Base-by-base conservation (phyloP, 176 grass and related monocot species). In the Paspalum notatum region DNA sequence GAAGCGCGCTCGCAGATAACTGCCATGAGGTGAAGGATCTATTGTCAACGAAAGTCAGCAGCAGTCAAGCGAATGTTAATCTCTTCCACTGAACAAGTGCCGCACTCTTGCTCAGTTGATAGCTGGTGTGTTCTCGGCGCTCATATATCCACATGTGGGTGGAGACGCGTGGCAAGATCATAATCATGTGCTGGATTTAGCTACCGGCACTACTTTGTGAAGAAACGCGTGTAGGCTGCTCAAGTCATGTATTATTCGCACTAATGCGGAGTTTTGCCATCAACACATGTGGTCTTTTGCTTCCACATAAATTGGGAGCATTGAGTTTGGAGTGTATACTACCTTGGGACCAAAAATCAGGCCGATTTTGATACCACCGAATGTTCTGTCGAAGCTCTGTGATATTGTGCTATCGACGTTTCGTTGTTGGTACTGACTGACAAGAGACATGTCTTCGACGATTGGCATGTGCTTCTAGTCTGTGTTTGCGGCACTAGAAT, bases 1-100 rank as follows among this genome's bases (percentile, higher is more conserved):
- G 76, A 95, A 92, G 49, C 85, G 91, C 14, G 79, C 76, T 14
- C 90, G 93, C n/a, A 87, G 63, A 73, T 86, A 75, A 67, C 18
- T 67, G 47, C 14, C 62, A 48, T 84, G 38, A 10, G 17, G 46
- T 25, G 6, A 75, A 60, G 44, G 42, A 75, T 26, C 39, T 78
- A 8, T 62, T 2, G 24, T 5, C 20, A 26, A 4, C 37, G 15
- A 12, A 42, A 43, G 39, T 22, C 48, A 12, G 46, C 68, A 74
- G 49, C 27, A 65, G 26, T 26, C 48, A 15, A 56, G 47, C 49
- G 14, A 17, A 68, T 43, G 42, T 4, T 67, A 20, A 20, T 41
- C 25, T 17, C 37, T 15, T 64, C 24, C 7, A 48, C 52, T 18
- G 17, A n/a, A 52, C 16, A 20, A 37, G 15, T 1, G 15, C 45